A percentile compares a stretch with the other conserved stretches of the same genome.
phyloP scores from a whole-genome alignment of 2,329 filamentous ascomycete species.

The Chaetomiaceae sp. region DNA sequence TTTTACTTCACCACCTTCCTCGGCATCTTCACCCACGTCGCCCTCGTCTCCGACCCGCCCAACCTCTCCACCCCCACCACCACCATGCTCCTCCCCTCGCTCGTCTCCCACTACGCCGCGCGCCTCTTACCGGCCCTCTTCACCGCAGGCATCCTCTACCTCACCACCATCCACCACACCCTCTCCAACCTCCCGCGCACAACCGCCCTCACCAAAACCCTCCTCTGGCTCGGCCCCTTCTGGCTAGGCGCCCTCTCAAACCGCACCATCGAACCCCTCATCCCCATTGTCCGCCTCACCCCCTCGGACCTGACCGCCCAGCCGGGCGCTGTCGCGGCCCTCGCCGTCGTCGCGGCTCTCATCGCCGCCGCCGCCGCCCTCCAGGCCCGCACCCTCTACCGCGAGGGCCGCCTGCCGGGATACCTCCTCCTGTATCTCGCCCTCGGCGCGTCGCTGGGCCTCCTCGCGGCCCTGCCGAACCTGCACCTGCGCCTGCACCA shows the following conservation, averaged over 20 bases:
- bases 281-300: conserved; percentile 67
- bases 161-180: conserved; percentile 53
- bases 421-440: conserved; percentile 61
- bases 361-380: conserved; percentile 58
- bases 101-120: conserved; percentile 43
- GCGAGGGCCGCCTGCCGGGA: conserved; percentile 60
- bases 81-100: conserved; percentile 54
- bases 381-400: conserved; percentile 65
- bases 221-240: conserved; percentile 65
- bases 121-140: conserved; percentile 66
- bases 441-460: conserved; percentile 47
- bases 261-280: conserved; percentile 65
- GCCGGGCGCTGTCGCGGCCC: conserved; percentile 62
- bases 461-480: conserved; percentile 51
- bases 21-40: conserved; percentile 82
- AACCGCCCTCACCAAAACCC: conserved; percentile 62
- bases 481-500: conserved; percentile 69
- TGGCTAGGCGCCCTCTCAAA: conserved; percentile 73
- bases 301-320: conserved; percentile 65
- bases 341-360: conserved; percentile 61
- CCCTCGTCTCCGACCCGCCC: conserved; percentile 80
- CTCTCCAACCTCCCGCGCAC: conserved; percentile 48
- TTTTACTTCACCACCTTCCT: conserved; percentile 81
- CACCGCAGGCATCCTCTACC: conserved; percentile 65
- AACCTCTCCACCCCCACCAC: conserved; percentile 57